phyloP scores from a whole-genome alignment of 78 protist genomes.

The Salpingoeca rosetta region DNA sequence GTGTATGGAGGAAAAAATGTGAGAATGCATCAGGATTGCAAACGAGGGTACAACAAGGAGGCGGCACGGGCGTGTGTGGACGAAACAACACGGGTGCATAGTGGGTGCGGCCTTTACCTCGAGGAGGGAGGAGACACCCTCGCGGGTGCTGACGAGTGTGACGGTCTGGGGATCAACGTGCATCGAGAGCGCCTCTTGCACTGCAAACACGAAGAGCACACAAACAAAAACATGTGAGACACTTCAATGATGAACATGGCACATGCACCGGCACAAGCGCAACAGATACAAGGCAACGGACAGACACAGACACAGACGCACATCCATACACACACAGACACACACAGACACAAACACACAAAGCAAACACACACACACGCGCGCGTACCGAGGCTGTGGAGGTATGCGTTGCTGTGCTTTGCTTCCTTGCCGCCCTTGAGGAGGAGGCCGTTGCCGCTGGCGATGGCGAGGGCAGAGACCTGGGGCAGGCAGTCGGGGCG shows the following conservation, averaged over 20 bases:
- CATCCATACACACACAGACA: too few relatives aligned
- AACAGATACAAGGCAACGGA: not conserved
- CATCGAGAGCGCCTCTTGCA: not conserved
- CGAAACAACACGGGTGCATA: not conserved
- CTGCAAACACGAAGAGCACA: too few relatives aligned
- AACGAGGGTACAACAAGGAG: slow-evolving; percentile 12
- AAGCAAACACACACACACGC: too few relatives aligned
- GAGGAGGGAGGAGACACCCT: not conserved
- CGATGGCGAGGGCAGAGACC: slow-evolving; percentile 32
- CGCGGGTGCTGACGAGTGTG: not conserved
- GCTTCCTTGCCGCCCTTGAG: slow-evolving; percentile 78
- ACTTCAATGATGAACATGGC: not conserved
- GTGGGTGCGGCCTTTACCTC: not conserved
- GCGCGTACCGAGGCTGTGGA: too few relatives aligned
- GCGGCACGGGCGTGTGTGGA: not conserved
- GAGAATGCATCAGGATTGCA: slow-evolving; percentile 12
- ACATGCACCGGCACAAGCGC: not conserved
- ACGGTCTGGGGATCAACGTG: not conserved
- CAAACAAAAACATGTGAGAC: too few relatives aligned
- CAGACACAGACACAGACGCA: too few relatives aligned
- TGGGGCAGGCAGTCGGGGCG: slow-evolving; percentile 55
- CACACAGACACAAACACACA: too few relatives aligned
- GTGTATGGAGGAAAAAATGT: not conserved
- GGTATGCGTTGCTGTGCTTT: not conserved
- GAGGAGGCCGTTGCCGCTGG: slow-evolving; percentile 42